Conservation (phyloP, 352 stramenopile species). For the Globisporangium middletonii region DNA sequence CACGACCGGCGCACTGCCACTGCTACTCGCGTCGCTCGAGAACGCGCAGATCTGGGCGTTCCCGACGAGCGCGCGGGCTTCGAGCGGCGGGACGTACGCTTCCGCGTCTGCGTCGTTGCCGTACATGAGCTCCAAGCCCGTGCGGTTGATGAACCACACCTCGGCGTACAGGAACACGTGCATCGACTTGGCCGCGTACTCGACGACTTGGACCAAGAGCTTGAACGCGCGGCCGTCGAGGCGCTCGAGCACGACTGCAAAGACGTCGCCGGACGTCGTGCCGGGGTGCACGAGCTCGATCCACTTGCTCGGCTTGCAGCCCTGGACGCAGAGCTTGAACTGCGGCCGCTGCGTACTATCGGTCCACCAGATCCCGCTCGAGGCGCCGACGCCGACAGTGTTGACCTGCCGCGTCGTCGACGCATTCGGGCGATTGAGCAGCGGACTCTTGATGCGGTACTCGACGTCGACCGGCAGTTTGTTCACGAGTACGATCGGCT, state of each 20-base stretch:
- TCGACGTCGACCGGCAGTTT: constrained; percentile 67
- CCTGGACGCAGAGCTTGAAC: constrained; percentile 62
- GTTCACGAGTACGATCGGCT: constrained; percentile 75
- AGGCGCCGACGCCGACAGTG: constrained; percentile 48
- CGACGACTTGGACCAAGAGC: constrained; percentile 55
- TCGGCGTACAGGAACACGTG: constrained; percentile 56
- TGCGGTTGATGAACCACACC: constrained; percentile 82
- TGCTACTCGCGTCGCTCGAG: constrained; percentile 28
- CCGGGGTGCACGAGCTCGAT: constrained; percentile 46
- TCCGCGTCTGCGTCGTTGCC: constrained; percentile 60
- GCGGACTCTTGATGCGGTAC: constrained; percentile 42
- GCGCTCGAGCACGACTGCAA: constrained; percentile 57
- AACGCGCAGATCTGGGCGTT: constrained; percentile 75
- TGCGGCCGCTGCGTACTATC: constrained; percentile 53
- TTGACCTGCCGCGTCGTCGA: constrained; percentile 23
- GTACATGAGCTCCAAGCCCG: constrained; percentile 65
- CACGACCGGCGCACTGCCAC: constrained; percentile 28
- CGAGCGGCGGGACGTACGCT: constrained; percentile 46
- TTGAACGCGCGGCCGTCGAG: constrained; percentile 62
- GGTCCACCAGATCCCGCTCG: constrained; percentile 73
- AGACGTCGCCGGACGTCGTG: constrained; percentile 38
- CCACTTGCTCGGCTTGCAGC: constrained; percentile 63
- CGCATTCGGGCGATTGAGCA: constrained; percentile 22
- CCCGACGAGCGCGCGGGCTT: constrained; percentile 55
- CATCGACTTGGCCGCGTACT: constrained; percentile 33